phyloP scores from a whole-genome alignment of 495 filamentous ascomycete species.

The Aspergillus mulundensis region DNA sequence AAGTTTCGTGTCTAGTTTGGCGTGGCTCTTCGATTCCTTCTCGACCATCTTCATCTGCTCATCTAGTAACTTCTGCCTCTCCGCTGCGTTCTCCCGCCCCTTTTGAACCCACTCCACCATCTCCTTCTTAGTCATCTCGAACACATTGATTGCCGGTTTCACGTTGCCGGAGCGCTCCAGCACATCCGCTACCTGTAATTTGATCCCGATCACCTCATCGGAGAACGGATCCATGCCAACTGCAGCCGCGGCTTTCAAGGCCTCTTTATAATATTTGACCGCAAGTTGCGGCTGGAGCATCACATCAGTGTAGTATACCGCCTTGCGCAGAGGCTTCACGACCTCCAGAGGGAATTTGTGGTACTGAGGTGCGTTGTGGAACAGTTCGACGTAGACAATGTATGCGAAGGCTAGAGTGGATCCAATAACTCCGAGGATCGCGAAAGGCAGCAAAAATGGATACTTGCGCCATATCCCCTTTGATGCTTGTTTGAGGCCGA shows the following conservation, averaged over 20 bases:
- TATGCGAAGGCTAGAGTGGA: constrained; percentile 32
- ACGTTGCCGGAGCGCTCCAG: constrained; percentile 68
- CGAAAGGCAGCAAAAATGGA: constrained; percentile 41
- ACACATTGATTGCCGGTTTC: constrained; percentile 57
- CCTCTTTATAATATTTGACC: constrained; percentile 74
- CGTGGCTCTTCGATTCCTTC: neutral
- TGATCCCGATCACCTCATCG: constrained; percentile 85
- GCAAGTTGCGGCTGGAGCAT: constrained; percentile 66
- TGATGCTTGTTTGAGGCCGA: constrained; percentile 34
- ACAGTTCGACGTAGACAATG: constrained; percentile 60
- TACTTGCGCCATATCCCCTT: constrained; percentile 48
- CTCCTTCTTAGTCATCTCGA: constrained; percentile 58
- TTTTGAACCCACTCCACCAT: constrained; percentile 48
- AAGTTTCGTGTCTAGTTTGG: neutral
- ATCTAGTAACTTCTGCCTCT: neutral
- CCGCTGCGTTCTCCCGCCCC: constrained; percentile 13
- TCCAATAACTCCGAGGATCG: constrained; percentile 47
- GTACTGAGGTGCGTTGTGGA: constrained; percentile 59
- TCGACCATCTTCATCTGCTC: neutral
- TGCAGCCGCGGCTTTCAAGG: constrained; percentile 65
- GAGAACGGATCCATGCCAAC: constrained; percentile 78
- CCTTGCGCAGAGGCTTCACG: constrained; percentile 74
- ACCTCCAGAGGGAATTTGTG: constrained; percentile 77
- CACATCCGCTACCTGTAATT: constrained; percentile 72
- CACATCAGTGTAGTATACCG: constrained; percentile 80